Percentiles rank a stretch among this genome's conserved stretches.
phyloP scores from a whole-genome alignment of 2,329 filamentous ascomycete species.

The Diaporthe ilicicola region DNA sequence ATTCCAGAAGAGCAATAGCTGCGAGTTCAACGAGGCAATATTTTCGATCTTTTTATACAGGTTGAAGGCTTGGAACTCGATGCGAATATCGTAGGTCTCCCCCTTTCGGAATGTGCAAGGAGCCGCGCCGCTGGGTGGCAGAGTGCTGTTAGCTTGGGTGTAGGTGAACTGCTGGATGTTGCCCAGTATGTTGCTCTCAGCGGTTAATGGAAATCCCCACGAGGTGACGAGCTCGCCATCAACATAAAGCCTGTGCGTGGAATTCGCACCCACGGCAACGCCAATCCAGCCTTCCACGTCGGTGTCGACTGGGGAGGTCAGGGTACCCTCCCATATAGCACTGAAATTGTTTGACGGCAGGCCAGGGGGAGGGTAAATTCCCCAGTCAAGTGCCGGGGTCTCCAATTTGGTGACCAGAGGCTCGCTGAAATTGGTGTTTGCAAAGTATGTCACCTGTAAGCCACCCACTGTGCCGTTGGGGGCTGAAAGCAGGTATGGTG shows the following conservation, averaged over 20 bases:
- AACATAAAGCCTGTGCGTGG: slow-evolving; percentile 49
- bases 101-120: slow-evolving; percentile 49
- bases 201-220: slow-evolving; percentile 39
- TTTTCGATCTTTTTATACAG: slow-evolving; percentile 49
- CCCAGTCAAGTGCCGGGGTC: slow-evolving; percentile 52
- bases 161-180: slow-evolving; percentile 51
- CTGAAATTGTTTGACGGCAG: slow-evolving; percentile 55
- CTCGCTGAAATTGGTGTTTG: slow-evolving; percentile 48
- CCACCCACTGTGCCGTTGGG: slow-evolving; percentile 47
- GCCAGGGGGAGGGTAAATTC: slow-evolving; percentile 51
- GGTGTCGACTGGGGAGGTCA: slow-evolving; percentile 46
- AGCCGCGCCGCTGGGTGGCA: slow-evolving; percentile 46
- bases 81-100: slow-evolving; percentile 45
- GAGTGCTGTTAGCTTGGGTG: slow-evolving; percentile 46
- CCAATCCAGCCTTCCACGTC: slow-evolving; percentile 53
- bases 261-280: slow-evolving; percentile 50
- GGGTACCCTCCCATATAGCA: slow-evolving; percentile 50
- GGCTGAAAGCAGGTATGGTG: slow-evolving; percentile 48
- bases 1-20: slow-evolving; percentile 55
- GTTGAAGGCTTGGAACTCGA: slow-evolving; percentile 54
- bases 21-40: slow-evolving; percentile 49
- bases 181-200: slow-evolving; percentile 45
- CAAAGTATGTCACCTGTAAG: slow-evolving; percentile 50
- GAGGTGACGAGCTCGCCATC: slow-evolving; percentile 42
- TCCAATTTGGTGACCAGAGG: slow-evolving; percentile 44